Evolutionary conservation across 2,329 filamentous ascomycete species (phyloP).

Genomic region (Cucurbitaria berberidis): DNA sequence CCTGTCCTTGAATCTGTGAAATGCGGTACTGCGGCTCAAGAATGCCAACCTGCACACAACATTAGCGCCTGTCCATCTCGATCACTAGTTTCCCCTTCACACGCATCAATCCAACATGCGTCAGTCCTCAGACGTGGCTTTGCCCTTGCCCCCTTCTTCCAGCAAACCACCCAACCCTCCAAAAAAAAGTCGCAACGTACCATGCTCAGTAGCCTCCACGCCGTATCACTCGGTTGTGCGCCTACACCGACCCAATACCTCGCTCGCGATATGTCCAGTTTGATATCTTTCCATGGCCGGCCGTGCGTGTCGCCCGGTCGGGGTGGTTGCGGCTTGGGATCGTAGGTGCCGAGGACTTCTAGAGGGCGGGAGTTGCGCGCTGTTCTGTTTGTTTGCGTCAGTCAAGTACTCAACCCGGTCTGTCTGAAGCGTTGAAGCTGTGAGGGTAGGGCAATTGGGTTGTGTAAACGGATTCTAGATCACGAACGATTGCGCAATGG

Average conservation of each 20-base stretch:
- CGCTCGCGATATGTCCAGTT: conserved; percentile 79
- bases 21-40: conserved; percentile 47
- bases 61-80: background rate
- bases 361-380: conserved; percentile 87
- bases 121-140: no score
- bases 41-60: conserved; percentile 37
- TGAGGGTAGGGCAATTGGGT: no score
- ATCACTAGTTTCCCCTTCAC: background rate
- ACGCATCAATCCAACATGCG: no score
- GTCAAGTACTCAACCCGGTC: no score
- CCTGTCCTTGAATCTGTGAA: conserved; percentile 39
- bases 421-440: no score
- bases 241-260: conserved; percentile 98
- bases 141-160: background rate
- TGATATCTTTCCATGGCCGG: conserved; percentile 86
- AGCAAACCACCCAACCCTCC: background rate
- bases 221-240: conserved; percentile 89
- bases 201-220: conserved; percentile 85
- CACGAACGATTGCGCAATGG: no score
- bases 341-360: conserved; percentile 81
- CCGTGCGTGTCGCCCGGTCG: conserved; percentile 57
- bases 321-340: conserved; percentile 64
- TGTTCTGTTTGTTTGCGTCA: conserved; percentile 61
- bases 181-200: conserved; percentile 45
- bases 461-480: no score